A percentile compares a stretch with the other conserved stretches of the same genome.
phyloP scores from a whole-genome alignment of 352 stramenopile species.

The Phytophthora pistaciae region DNA sequence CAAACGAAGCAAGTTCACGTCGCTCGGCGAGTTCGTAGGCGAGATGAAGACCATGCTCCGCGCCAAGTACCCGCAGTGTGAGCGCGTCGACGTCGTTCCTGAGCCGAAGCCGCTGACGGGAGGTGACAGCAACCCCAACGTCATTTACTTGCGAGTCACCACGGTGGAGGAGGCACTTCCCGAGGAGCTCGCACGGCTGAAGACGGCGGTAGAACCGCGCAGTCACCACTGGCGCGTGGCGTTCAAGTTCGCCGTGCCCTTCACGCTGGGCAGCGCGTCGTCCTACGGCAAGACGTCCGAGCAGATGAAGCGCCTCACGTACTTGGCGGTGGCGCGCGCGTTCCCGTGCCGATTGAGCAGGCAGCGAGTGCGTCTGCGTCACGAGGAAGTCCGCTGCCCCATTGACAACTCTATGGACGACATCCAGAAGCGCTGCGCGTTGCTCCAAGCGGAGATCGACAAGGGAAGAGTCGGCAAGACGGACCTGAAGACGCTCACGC shows the following conservation, averaged over 20 bases:
- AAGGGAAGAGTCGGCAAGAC: slow-evolving; percentile 57
- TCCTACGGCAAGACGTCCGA: slow-evolving; percentile 73
- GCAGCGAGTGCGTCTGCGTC: slow-evolving; percentile 46
- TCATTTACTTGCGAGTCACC: slow-evolving; percentile 70
- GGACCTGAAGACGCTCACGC: slow-evolving; percentile 79
- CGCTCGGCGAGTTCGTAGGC: slow-evolving; percentile 68
- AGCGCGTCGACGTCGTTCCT: slow-evolving; percentile 65
- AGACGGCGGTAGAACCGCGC: slow-evolving; percentile 15
- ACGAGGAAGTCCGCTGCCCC: slow-evolving; percentile 64
- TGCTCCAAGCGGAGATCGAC: slow-evolving; percentile 64
- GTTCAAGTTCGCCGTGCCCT: slow-evolving; percentile 67
- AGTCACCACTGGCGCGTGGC: slow-evolving; percentile 20
- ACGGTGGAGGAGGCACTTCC: slow-evolving; percentile 38
- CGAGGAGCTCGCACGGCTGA: slow-evolving; percentile 24
- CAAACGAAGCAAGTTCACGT: slow-evolving; percentile 75
- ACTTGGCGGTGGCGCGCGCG: slow-evolving; percentile 41
- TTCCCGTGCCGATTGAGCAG: slow-evolving; percentile 68
- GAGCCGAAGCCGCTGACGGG: slow-evolving; percentile 55
- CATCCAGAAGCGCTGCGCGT: slow-evolving; percentile 65
- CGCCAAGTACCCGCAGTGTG: slow-evolving; percentile 58
- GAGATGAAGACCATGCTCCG: slow-evolving; percentile 71
- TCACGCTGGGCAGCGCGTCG: slow-evolving; percentile 42
- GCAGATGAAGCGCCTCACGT: slow-evolving; percentile 78
- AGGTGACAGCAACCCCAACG: slow-evolving; percentile 56
- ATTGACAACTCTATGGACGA: slow-evolving; percentile 86